Evolutionary conservation across 257 asterid genomes (phyloP), one percentile per base, ranked within the genome.

Genomic region (Lithospermum erythrorhizon): DNA sequence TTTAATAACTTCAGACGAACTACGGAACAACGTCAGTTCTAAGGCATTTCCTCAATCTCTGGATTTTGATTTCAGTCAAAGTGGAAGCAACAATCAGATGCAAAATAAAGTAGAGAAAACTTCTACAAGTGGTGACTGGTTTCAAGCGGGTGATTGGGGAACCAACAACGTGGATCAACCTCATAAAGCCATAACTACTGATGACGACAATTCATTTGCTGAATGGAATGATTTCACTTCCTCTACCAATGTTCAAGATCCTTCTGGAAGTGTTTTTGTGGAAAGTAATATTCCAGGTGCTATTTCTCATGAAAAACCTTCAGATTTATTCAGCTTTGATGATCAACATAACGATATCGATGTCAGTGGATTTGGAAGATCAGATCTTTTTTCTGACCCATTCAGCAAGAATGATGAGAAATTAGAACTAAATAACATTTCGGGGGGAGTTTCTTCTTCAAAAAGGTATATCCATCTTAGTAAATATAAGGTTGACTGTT

Each of bases 161-260:
- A 70, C 75, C 55, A 71, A 53, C 58, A 45, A 67, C 53, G 22
- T 64, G 21, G 68, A 69, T 58, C 73, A 35, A 57, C 72, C 77
- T 37, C 65, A 62, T 53, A 79, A 57, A 61, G 70, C 57, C 61
- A 35, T 62, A 21, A 21, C 21, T 21, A 52, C 35, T 23, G 58
- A 51, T 65, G 81, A 81, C 49, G 82, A 68, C 22, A 78, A 77
- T 53, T 59, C 75, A 17, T 72, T 73, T 70, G 83, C 71, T 53
- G 90, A 77, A 5, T 86, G 97, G 97, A 65, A 84, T 79, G 84
- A 81, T 68, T 83, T 89, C 72, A 73, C 86, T 5, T 76, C 81
- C 78, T 77, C 86, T 41, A 62, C 76, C 59, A 69, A 69, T 67
- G 58, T 58, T 55, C 78, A 79, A 58, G 76, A 60, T 73, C 78